A percentile compares a stretch with the other conserved stretches of the same genome.
phyloP scores from a whole-genome alignment of 176 grass and related monocot genomes.

The Dendrocalamus sinicus region DNA sequence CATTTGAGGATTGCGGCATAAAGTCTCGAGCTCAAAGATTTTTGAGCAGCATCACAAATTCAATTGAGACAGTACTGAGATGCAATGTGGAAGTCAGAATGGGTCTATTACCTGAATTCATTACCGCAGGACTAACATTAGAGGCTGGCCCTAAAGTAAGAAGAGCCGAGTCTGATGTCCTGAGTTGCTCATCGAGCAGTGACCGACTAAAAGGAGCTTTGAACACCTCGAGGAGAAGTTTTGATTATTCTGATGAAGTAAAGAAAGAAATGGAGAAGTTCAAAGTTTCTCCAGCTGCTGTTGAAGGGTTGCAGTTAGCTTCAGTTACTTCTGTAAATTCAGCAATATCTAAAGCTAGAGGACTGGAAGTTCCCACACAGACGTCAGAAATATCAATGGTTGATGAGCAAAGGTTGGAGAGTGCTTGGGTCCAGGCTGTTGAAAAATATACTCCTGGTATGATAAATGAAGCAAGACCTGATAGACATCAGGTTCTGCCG shows the following conservation, averaged over 20 bases:
- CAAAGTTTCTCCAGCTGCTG: constrained; percentile 14
- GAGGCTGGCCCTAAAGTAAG: constrained; percentile 41
- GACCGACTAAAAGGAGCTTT: constrained; percentile 39
- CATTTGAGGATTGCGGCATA: constrained; percentile 68
- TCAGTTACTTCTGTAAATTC: constrained; percentile 22
- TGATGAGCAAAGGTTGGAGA: constrained; percentile 74
- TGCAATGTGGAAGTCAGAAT: constrained; percentile 74
- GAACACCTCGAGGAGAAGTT: constrained; percentile 47
- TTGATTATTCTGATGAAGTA: constrained; percentile 45
- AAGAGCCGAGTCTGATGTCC: constrained; percentile 36
- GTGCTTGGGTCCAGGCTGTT: constrained; percentile 70
- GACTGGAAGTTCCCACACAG: constrained; percentile 16
- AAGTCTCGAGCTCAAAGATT: constrained; percentile 79
- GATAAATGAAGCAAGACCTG: constrained; percentile 48
- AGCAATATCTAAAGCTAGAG: constrained; percentile 41
- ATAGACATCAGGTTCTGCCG: constrained; percentile 63
- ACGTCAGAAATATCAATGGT: constrained; percentile 30
- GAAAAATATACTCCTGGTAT: constrained; percentile 58
- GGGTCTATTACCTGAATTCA: constrained; percentile 47
- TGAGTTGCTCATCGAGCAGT: constrained; percentile 42
- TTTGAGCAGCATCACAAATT: constrained; percentile 89
- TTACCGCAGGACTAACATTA: constrained; percentile 20
- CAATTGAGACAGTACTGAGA: constrained; percentile 71
- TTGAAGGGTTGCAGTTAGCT: constrained; percentile 24
- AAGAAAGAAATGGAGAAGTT: constrained; percentile 37